Conservation (phyloP, 768 basidiomycete genomes). For the Kwoniella mangroviensis region DNA sequence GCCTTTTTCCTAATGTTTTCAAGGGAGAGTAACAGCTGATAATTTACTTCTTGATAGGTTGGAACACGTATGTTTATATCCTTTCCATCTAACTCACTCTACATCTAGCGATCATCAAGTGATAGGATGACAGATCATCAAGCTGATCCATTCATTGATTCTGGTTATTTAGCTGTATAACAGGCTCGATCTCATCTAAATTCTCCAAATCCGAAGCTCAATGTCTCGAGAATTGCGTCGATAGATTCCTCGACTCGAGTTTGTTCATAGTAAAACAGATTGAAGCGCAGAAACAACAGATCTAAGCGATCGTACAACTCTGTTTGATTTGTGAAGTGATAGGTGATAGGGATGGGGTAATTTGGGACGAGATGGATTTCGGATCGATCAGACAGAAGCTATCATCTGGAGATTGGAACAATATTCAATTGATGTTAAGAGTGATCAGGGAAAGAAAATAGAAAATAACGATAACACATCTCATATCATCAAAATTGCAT, state of each 20-base stretch:
- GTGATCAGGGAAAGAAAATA: background rate
- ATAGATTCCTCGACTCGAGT: constrained; percentile 85
- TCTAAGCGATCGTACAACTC: too few relatives aligned
- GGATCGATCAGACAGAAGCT: too few relatives aligned
- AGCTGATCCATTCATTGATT: too few relatives aligned
- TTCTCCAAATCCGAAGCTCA: constrained; percentile 79
- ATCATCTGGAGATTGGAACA: too few relatives aligned
- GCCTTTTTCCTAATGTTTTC: background rate
- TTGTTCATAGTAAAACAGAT: constrained; percentile 77
- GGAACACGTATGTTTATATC: constrained; percentile 25
- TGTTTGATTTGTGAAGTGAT: too few relatives aligned
- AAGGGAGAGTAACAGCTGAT: background rate
- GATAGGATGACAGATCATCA: too few relatives aligned
- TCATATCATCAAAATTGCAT: background rate
- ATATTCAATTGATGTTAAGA: too few relatives aligned
- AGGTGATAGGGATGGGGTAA: too few relatives aligned
- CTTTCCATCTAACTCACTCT: background rate
- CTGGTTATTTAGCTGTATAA: constrained; percentile 90
- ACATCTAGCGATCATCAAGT: too few relatives aligned
- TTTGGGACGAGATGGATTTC: too few relatives aligned
- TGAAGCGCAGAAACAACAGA: constrained; percentile 53
- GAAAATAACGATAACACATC: background rate
- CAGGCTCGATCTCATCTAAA: constrained; percentile 73
- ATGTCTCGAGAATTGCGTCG: constrained; percentile 88
- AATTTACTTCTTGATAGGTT: constrained; percentile 5